phyloP scores from a whole-genome alignment of 2,329 filamentous ascomycete genomes.

The Fusarium sp. region DNA sequence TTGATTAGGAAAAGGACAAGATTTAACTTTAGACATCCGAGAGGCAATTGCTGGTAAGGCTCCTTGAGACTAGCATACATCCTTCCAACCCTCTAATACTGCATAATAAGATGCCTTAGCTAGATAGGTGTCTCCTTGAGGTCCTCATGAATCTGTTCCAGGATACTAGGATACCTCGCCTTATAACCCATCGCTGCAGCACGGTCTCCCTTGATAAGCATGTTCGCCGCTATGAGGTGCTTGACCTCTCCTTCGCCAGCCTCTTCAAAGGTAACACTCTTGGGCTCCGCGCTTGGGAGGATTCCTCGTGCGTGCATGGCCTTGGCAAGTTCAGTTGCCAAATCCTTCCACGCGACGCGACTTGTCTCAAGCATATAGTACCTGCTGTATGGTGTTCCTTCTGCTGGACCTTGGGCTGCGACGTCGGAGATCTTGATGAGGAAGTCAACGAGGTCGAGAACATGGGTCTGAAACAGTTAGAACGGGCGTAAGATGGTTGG shows the following conservation, averaged over 20 bases:
- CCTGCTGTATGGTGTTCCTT: constrained; percentile 8
- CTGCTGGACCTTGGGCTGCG: neutral
- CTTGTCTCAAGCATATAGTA: constrained; percentile 20
- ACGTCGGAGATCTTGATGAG: constrained; percentile 4
- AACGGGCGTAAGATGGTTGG: rapidly evolving
- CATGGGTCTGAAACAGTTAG: neutral
- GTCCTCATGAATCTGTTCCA: constrained; percentile 8
- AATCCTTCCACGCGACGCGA: constrained; percentile 6
- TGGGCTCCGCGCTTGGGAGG: neutral
- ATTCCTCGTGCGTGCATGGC: constrained; percentile 2
- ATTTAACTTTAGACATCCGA: too few relatives aligned
- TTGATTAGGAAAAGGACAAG: neutral
- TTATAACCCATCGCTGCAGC: constrained; percentile 5
- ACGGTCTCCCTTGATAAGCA: constrained; percentile 20
- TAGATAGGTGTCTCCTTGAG: constrained; percentile 7
- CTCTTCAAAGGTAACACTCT: constrained; percentile 1
- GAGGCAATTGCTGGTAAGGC: too few relatives aligned
- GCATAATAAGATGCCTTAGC: too few relatives aligned
- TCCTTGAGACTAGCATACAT: too few relatives aligned
- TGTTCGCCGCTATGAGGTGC: constrained; percentile 12
- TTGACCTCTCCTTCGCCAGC: constrained; percentile 19
- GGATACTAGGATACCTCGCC: neutral
- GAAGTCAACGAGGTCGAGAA: constrained; percentile 6
- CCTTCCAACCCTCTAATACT: too few relatives aligned
- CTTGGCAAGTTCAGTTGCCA: constrained; percentile 5